Conservation (phyloP, 176 grass and related monocot genomes). For the Zea luxurians region DNA sequence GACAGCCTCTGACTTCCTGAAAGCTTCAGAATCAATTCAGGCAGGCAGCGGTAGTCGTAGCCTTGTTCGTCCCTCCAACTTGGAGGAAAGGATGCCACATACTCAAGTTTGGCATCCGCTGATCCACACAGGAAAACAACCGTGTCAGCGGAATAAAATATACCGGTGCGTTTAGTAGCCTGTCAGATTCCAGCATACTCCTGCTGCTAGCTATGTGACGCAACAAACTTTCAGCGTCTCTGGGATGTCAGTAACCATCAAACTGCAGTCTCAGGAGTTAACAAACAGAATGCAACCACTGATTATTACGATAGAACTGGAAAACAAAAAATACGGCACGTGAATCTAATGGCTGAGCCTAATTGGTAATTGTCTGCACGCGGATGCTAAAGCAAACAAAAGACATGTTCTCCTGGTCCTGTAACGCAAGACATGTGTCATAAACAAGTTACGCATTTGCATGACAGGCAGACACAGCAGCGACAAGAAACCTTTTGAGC, state of each 20-base stretch:
- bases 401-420: conserved; percentile 48
- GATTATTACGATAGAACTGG: neutral
- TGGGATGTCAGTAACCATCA: neutral
- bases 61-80: conserved; percentile 47
- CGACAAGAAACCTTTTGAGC: conserved; percentile 48
- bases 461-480: conserved; percentile 53
- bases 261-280: neutral
- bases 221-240: conserved; percentile 2
- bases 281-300: neutral
- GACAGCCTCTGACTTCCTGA: conserved; percentile 2
- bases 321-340: neutral
- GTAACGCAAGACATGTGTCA: conserved; percentile 25
- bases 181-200: conserved; percentile 19
- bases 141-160: conserved; percentile 3
- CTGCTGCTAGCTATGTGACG: neutral
- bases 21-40: conserved; percentile 49
- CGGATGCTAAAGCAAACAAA: conserved; percentile 48
- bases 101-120: conserved; percentile 40
- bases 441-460: conserved; percentile 41
- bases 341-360: conserved; percentile 20
- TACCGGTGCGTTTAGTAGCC: neutral
- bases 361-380: conserved; percentile 15
- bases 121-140: neutral
- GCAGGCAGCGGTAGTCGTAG: neutral
- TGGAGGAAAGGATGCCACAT: conserved; percentile 47